Conservation (phyloP, 768 basidiomycete genomes). For the Gymnopilus junonius region DNA sequence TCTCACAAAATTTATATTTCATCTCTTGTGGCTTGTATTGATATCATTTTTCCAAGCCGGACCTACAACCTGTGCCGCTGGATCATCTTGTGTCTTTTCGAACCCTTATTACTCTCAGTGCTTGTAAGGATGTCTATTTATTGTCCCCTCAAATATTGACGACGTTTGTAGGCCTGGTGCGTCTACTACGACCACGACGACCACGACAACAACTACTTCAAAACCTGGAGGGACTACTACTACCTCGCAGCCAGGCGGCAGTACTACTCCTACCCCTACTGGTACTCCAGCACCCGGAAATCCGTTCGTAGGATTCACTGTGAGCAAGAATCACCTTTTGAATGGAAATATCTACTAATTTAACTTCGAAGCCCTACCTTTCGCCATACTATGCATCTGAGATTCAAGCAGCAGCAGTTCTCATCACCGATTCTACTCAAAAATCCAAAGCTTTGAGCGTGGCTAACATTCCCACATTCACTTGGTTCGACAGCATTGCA, state of each 20-base stretch:
- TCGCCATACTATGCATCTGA: conserved; percentile 62
- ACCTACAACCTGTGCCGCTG: conserved; percentile 43
- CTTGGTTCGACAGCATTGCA: conserved; percentile 60
- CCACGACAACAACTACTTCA: conserved; percentile 21
- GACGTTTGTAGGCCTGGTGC: conserved; percentile 20
- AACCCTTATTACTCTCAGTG: conserved; percentile 48
- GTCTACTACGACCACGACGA: conserved; percentile 16
- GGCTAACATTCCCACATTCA: conserved; percentile 65
- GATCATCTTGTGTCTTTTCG: conserved; percentile 33
- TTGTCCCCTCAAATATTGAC: background rate
- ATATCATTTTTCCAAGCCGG: conserved; percentile 32
- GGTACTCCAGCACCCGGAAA: conserved; percentile 49
- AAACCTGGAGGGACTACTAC: conserved; percentile 15
- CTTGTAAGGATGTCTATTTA: conserved; percentile 34
- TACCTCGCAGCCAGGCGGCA: conserved; percentile 9
- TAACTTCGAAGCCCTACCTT: conserved; percentile 44
- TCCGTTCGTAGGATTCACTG: conserved; percentile 55
- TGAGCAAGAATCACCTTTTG: conserved; percentile 18
- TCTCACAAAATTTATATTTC: conserved; percentile 18
- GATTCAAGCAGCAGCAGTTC: conserved; percentile 50
- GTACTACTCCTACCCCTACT: conserved; percentile 30
- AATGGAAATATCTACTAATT: background rate
- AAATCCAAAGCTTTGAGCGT: conserved; percentile 55
- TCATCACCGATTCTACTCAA: conserved; percentile 52
- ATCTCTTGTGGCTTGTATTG: conserved; percentile 18